phyloP scores from a whole-genome alignment of 345 rosid species.

The Microthlaspi erraticum region DNA sequence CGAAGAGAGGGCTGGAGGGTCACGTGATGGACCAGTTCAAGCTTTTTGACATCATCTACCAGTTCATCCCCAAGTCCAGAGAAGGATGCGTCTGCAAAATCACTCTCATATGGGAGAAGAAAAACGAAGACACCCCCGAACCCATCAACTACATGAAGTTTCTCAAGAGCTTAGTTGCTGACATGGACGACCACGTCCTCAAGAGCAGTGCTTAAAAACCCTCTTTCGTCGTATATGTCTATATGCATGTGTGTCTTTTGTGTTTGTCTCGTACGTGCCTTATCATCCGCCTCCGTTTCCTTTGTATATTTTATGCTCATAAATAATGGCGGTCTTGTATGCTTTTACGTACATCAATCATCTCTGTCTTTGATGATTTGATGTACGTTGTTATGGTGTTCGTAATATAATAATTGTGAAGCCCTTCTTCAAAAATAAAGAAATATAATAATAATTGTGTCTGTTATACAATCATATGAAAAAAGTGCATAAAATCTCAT shows the following conservation, averaged over 20 bases:
- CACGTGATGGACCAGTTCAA: conserved; percentile 13
- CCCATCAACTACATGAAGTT: conserved; percentile 32
- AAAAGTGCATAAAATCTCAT: too few species aligned
- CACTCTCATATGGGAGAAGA: conserved; percentile 35
- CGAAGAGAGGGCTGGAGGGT: conserved; percentile 12
- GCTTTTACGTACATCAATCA: neutral
- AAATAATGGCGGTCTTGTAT: conserved; percentile 22
- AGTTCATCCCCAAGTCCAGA: conserved; percentile 8
- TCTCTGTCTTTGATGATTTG: conserved; percentile 12
- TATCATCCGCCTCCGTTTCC: conserved; percentile 5
- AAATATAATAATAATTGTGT: too few species aligned
- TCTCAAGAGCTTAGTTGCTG: conserved; percentile 25
- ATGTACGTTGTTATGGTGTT: conserved; percentile 18
- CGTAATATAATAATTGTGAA: neutral
- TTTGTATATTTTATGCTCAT: conserved; percentile 1
- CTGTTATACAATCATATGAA: too few species aligned
- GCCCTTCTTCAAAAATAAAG: too few species aligned
- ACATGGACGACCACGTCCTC: conserved; percentile 34
- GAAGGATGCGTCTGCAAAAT: conserved; percentile 33
- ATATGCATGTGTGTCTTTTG: conserved; percentile 2
- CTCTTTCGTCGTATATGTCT: neutral
- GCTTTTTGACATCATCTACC: conserved; percentile 4
- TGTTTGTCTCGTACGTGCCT: neutral
- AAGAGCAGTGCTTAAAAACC: conserved; percentile 6
- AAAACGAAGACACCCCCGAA: conserved; percentile 9